Evolutionary conservation across 768 basidiomycete species (phyloP), one percentile per base, ranked within the genome.

Genomic region (Amyloporia xantha): DNA sequence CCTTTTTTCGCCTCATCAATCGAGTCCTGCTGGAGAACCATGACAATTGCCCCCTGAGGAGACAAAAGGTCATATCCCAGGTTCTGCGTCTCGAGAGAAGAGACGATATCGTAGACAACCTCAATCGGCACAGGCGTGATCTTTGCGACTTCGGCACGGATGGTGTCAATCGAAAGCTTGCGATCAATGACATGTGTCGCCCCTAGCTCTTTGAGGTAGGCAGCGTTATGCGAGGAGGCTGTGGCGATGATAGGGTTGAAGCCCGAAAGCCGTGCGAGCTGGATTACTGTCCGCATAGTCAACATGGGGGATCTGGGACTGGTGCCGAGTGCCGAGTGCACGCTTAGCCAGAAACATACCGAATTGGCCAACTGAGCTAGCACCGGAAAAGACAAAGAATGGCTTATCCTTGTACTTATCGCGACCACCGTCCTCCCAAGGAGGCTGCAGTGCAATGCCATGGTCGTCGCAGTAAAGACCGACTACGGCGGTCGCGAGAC

Each of bases 101-200:
- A 33, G 33, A 61, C 50, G 19, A 57, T 47, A 37, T 60, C 63
- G 44, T 53, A 62, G 7, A 59, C 56, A 50, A 59, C 24, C 27
- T 45, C 44, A 33, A 62, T 21, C 11, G 57, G 55, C 19, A 41
- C 50, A 23, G 11, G 28, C 1, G 56, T 57, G 48, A 63, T 57
- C 46, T 39, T 46, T 4, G 23, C 42, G 4, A 49, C 56, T 26
- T 54, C 47, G 15, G 44, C 36, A 21, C 21, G 20, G 10, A 59
- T 37, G 23, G 36, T 39, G n/a, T 37, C 48, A 3, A 38, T 41
- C 12, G 53, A 40, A 19, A 56, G 50, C 23, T 50, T 59, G 33
- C 64, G 55, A 35, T 65, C 62, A 6, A 65, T 48, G 41, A 63
- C 57, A 47, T 65, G 63, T 13, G 60, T 63, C 19, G 61, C 63